phyloP scores from a whole-genome alignment of 352 stramenopile species.

The Globisporangium recalcitrans region DNA sequence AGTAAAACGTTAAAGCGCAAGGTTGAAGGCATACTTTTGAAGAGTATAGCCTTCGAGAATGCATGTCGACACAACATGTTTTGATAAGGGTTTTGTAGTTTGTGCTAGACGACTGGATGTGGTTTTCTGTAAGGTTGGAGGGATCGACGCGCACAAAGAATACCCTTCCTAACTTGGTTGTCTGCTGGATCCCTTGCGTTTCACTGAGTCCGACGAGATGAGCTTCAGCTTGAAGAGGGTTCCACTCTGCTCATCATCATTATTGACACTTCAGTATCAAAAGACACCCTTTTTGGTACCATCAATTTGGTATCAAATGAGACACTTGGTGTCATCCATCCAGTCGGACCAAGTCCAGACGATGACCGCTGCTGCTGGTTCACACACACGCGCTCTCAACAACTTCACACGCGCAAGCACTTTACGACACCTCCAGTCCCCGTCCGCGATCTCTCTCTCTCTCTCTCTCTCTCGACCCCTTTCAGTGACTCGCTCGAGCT shows the following conservation, averaged over 20 bases:
- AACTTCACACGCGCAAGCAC: neutral
- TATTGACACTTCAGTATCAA: neutral
- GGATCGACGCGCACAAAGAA: too few species aligned
- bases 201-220: neutral
- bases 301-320: neutral
- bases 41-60: neutral
- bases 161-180: neutral
- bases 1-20: conserved; percentile 19
- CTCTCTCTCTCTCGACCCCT: neutral
- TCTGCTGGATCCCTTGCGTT: neutral
- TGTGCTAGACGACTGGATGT: too few species aligned
- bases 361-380: neutral
- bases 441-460: neutral
- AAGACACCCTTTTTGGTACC: neutral
- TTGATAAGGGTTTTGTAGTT: too few species aligned
- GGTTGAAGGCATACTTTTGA: neutral
- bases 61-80: too few species aligned
- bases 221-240: neutral
- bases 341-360: neutral
- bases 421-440: neutral
- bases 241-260: neutral
- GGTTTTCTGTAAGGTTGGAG: too few species aligned
- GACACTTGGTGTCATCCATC: neutral
- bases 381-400: neutral
- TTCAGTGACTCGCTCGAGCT: neutral